Evolutionary conservation across 495 filamentous ascomycete species (phyloP), one percentile per base, ranked within the genome.

Genomic region (Patellaria atrata): DNA sequence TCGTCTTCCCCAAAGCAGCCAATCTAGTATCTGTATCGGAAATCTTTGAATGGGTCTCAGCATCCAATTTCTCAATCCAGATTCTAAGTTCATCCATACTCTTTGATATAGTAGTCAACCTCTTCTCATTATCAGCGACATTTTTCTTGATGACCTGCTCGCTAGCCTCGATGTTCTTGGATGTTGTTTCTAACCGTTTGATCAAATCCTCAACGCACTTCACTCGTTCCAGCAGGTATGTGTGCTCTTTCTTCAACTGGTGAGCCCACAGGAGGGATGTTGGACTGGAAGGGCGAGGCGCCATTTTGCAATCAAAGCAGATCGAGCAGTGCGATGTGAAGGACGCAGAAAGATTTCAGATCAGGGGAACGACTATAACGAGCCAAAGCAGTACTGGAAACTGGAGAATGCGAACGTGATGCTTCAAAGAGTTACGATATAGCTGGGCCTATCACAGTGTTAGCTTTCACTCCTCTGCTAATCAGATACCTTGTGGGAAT

Each of bases 171-270:
- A 21, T 22, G 1, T 24, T 22, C 20, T 33, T 34, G 22, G 40
- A 28, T 9, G 35, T 32, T 4, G n/a, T 21, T 12, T 39, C 31
- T 16, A 26, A 30, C 9, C n/a, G 13, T 23, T 26, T 18, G 13
- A 27, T n/a, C 14, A 22, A 19, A 8, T 25, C 27, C 30, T 58
- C 55, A 2, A 58, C 25, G 5, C 43, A 30, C 13, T 46, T 35
- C 28, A 57, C 44, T 15, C 56, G 56, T 9, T 35, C 26, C 7
- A 54, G 51, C 5, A 60, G 35, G 27, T 48, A 24, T 6, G 16
- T 36, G 29, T 60, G 42, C 35, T 58, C 49, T 6, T 45, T 37
- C 33, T 57, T 57, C 5, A 60, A 33, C 35, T 58, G 53, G 22
- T 53, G 36, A 3, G 41, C 44, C 55, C 55, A 60, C 15, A 60